Conservation (phyloP, 768 basidiomycete genomes). For the Pholiota molesta region DNA sequence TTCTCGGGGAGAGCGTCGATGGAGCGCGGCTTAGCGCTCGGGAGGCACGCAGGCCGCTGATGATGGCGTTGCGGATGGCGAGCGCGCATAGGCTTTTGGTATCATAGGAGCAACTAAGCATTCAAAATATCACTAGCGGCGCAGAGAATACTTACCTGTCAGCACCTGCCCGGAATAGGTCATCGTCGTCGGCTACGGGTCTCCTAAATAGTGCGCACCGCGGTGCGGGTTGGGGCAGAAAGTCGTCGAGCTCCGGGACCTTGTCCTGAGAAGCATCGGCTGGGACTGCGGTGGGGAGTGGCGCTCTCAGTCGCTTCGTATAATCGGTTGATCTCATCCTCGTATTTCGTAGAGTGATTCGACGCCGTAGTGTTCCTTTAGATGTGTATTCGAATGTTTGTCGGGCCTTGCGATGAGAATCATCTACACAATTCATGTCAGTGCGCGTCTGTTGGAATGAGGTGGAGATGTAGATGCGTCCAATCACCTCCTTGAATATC, state of each 20-base stretch:
- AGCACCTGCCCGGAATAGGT: slow-evolving; percentile 5
- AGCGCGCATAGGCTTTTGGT: slow-evolving; percentile 5
- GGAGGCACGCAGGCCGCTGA: neutral
- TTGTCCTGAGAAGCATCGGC: neutral
- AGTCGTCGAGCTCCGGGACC: neutral
- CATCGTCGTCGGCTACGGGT: neutral
- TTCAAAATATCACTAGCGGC: neutral
- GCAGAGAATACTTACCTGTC: neutral
- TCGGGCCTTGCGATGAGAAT: slow-evolving; percentile 3
- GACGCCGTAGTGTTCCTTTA: neutral
- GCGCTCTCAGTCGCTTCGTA: neutral
- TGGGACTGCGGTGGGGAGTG: neutral
- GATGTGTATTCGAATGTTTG: slow-evolving; percentile 4
- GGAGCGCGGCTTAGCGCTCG: neutral
- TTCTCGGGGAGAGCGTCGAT: neutral
- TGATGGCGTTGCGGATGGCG: slow-evolving; percentile 1
- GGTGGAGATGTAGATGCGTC: too few relatives aligned
- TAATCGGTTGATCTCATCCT: neutral
- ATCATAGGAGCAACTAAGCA: too few relatives aligned
- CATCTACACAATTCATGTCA: neutral
- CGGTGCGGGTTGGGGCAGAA: neutral
- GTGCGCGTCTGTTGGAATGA: neutral
- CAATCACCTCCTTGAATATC: slow-evolving; percentile 12
- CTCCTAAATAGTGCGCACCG: neutral
- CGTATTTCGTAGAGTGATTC: slow-evolving; percentile 1